Percentiles rank a stretch among this genome's conserved stretches.
phyloP scores from a whole-genome alignment of 768 basidiomycete species.

The Vishniacozyma victoriae region DNA sequence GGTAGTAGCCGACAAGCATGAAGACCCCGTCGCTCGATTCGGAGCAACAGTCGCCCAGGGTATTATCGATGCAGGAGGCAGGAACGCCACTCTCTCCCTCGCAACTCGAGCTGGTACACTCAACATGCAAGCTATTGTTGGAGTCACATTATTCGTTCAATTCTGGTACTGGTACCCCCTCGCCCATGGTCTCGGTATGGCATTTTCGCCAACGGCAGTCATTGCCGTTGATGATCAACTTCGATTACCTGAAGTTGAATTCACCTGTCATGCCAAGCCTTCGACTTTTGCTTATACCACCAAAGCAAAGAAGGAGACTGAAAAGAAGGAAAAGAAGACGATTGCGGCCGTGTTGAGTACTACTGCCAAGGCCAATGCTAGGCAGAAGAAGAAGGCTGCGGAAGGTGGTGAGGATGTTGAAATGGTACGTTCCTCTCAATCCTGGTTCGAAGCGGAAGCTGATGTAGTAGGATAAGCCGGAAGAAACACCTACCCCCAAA shows the following conservation, averaged over 20 bases:
- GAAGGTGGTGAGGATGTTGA: slow-evolving; percentile 74
- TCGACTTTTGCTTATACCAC: slow-evolving; percentile 89
- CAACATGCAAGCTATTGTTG: slow-evolving; percentile 90
- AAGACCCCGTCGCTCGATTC: slow-evolving; percentile 97
- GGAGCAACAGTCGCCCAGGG: slow-evolving; percentile 95
- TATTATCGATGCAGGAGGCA: slow-evolving; percentile 92
- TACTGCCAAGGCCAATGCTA: slow-evolving; percentile 91
- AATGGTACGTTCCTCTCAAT: slow-evolving; percentile 54
- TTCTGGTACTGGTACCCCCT: slow-evolving; percentile 99
- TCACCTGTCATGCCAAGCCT: slow-evolving; percentile 80
- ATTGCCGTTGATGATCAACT: slow-evolving; percentile 83
- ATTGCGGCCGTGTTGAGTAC: slow-evolving; percentile 93
- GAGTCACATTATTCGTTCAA: slow-evolving; percentile 96
- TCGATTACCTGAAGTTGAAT: slow-evolving; percentile 90
- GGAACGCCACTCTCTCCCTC: slow-evolving; percentile 90
- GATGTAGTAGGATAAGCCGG: slow-evolving; percentile 57
- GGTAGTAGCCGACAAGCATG: slow-evolving; percentile 91
- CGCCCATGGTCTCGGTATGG: slow-evolving; percentile 83
- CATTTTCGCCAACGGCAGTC: slow-evolving; percentile 91
- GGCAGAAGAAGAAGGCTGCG: slow-evolving; percentile 74
- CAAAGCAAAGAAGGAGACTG: slow-evolving; percentile 78
- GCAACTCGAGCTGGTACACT: slow-evolving; percentile 87
- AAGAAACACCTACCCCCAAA: slow-evolving; percentile 51
- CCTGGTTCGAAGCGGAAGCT: no score
- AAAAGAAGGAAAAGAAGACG: slow-evolving; percentile 84